Percentiles rank a stretch among this genome's conserved stretches.
Conservation (phyloP, 1,284 basidiomycete genomes). For the Ceratobasidium sp. region DNA sequence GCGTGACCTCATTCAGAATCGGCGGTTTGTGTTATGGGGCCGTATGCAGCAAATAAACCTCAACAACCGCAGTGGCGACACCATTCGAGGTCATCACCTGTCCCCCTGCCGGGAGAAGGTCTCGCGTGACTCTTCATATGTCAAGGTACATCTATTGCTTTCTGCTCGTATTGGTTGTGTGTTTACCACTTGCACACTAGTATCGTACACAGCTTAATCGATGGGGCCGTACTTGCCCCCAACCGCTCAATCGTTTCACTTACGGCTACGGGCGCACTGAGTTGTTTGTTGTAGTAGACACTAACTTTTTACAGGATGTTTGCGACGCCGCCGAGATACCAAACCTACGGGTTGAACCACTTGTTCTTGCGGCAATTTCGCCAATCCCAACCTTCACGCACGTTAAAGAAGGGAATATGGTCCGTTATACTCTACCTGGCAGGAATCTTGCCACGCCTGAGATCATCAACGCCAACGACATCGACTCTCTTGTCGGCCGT, state of each 20-base stretch:
- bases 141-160: background rate
- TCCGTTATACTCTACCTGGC: background rate
- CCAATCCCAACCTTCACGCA: background rate
- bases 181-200: background rate
- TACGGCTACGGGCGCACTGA: background rate
- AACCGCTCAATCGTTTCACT: background rate
- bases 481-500: background rate
- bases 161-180: no score
- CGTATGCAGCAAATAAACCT: no score
- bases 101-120: background rate
- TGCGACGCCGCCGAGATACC: no score
- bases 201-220: slow-evolving; percentile 8
- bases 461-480: background rate
- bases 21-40: no score
- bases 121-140: slow-evolving; percentile 17
- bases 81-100: background rate
- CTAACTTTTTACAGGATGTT: background rate
- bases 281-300: background rate
- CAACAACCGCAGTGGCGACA: background rate
- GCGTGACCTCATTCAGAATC: background rate
- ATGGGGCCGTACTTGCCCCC: background rate
- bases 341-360: background rate
- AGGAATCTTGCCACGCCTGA: background rate
- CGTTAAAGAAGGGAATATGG: background rate
- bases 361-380: background rate